phyloP scores from a whole-genome alignment of 371 early-diverging fungal genomes.

The Rhizopus stolonifer region DNA sequence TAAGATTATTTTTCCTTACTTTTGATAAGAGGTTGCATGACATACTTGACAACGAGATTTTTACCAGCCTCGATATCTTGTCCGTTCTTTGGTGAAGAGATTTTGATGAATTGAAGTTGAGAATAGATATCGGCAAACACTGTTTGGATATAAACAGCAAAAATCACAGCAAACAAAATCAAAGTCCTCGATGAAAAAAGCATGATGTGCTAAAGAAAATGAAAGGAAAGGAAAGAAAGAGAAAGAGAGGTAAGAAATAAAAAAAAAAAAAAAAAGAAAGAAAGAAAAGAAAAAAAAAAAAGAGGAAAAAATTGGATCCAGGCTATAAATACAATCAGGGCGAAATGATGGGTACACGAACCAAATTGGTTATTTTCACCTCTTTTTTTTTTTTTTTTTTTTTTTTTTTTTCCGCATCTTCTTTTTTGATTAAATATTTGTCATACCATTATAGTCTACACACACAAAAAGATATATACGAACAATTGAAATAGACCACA shows the following conservation, averaged over 20 bases:
- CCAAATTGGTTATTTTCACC: conserved; percentile 9
- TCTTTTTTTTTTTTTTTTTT: conserved; percentile 7
- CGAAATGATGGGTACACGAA: conserved; percentile 10
- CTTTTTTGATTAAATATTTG: conserved; percentile 23
- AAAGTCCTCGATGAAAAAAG: conserved; percentile 9
- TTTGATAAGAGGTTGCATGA: conserved; percentile 48
- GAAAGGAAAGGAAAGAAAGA: background rate
- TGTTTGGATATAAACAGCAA: conserved; percentile 18
- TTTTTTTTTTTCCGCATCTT: conserved; percentile 13
- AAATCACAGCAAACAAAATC: conserved; percentile 16
- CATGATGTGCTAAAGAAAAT: conserved; percentile 3
- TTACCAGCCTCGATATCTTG: conserved; percentile 40
- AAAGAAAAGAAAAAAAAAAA: conserved; percentile 5
- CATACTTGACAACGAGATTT: conserved; percentile 36
- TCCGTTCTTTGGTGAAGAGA: conserved; percentile 39
- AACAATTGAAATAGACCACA: too few relatives aligned
- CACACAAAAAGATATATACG: background rate
- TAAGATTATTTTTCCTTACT: conserved; percentile 24
- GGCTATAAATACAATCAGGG: background rate
- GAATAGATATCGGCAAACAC: conserved; percentile 39
- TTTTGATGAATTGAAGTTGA: conserved; percentile 52
- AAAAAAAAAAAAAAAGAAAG: background rate
- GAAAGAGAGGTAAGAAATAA: background rate
- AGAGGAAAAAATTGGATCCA: background rate
- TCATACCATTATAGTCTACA: background rate